Evolutionary conservation across 1,139 yeast species (phyloP).

Genomic region (Geotrichum citri-aurantii): DNA sequence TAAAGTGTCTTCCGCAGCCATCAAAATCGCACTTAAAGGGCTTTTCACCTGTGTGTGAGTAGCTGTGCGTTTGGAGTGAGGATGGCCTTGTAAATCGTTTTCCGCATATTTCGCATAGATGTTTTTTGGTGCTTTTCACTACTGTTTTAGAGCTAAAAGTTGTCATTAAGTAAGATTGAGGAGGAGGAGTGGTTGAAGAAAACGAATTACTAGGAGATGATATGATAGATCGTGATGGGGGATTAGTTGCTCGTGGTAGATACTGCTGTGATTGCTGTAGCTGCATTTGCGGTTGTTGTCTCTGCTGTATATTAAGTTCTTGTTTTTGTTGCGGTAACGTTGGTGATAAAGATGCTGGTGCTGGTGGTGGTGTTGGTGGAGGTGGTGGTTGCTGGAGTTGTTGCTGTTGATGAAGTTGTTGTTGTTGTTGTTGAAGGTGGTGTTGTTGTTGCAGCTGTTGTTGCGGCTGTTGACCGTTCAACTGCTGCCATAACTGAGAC

Average conservation of each 20-base stretch:
- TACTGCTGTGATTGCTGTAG: neutral
- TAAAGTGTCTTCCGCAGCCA: constrained; percentile 64
- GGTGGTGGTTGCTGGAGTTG: constrained; percentile 12
- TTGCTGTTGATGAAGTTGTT: constrained; percentile 8
- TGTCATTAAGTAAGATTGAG: constrained; percentile 26
- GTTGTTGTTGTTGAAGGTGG: constrained; percentile 1
- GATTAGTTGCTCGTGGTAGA: neutral
- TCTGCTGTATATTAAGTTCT: neutral
- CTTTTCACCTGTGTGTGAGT: constrained; percentile 83
- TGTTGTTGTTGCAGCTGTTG: constrained; percentile 6
- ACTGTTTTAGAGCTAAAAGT: constrained; percentile 29
- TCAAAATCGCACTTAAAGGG: constrained; percentile 64
- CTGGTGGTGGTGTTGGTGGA: constrained; percentile 3
- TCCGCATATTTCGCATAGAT: constrained; percentile 60
- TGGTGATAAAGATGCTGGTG: constrained; percentile 6
- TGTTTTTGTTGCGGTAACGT: neutral
- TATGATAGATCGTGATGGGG: neutral
- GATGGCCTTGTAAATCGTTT: constrained; percentile 79
- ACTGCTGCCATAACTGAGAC: neutral
- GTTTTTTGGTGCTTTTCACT: constrained; percentile 30
- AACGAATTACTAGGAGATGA: neutral
- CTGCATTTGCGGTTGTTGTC: constrained; percentile 1
- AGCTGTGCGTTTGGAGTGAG: constrained; percentile 71
- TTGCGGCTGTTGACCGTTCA: constrained; percentile 4
- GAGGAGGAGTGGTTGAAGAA: neutral